Evolutionary conservation across 2,329 filamentous ascomycete species (phyloP), one percentile per base, ranked within the genome.

Genomic region (Calonectria multiphialidica): DNA sequence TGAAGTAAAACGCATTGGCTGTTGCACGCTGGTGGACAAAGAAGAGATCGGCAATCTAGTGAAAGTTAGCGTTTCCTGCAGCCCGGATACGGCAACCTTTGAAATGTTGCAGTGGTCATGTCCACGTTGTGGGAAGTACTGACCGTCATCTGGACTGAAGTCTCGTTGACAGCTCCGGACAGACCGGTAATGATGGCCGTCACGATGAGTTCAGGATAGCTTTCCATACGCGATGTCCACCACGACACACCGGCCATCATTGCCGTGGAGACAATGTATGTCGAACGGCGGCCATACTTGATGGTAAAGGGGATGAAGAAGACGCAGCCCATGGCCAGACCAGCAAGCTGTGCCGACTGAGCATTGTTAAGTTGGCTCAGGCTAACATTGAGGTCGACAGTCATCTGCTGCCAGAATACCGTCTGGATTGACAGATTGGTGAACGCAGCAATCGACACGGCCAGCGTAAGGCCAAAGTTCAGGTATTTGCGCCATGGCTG

Each of bases 141-240:
- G 8, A 81, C 81, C 1, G 82, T 86, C 74, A 86, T 85, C 53
- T 85, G 82, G 0, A 80, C 80, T 16, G 83, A 80, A 1, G 82
- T 81, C 53, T 86, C 84, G n/a, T 85, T 85, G 1, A 82, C 81
- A 2, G 84, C 82, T 5, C 83, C 83, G 1, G 83, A 81, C 18
- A 86, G 66, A 0, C 84, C 84, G 9, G 80, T 79, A 0, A 83
- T 69, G 0, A 81, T 21, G 28, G 78, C 77, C 4, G 75, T 79
- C 2, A 77, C 5, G 15, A 78, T 78, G n/a, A 82, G 28, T 45
- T 82, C 78, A 2, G 71, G 23, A 28, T 73, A 63, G 2, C 70
- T 73, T 1, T 64, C 44, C 71, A 81, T 82, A 2, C 70, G 65
- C 0, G 77, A 66, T 9, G 71, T 78, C 77, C 77, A 79, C 77